Percentiles rank a stretch among this genome's conserved stretches.
Conservation (phyloP, 2,329 filamentous ascomycete genomes). For the Diaporthe velutina region DNA sequence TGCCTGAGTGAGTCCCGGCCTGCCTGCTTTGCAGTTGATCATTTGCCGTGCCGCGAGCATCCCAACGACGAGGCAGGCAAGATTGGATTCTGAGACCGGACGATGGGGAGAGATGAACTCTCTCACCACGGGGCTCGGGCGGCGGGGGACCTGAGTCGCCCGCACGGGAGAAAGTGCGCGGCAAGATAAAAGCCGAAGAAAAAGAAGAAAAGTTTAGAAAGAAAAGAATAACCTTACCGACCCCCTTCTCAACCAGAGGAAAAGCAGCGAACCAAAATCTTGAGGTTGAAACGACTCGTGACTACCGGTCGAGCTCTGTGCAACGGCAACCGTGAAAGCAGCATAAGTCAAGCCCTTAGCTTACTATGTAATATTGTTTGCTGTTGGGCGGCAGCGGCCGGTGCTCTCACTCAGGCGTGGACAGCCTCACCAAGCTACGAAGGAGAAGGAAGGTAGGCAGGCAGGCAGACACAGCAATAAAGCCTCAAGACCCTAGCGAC, state of each 20-base stretch:
- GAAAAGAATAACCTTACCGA: not conserved
- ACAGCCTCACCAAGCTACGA: not conserved
- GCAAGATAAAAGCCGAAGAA: not conserved
- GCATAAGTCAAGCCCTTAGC: too few relatives aligned
- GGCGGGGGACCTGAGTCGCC: not conserved
- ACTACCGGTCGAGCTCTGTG: not conserved
- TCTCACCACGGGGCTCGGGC: not conserved
- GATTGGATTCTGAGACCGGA: slow-evolving; percentile 20
- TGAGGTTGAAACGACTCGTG: not conserved
- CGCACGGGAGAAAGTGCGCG: not conserved
- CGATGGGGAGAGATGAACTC: slow-evolving; percentile 5
- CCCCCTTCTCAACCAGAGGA: fast-evolving
- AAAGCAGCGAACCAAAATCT: not conserved
- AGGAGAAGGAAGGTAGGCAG: too few relatives aligned
- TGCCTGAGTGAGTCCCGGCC: too few relatives aligned
- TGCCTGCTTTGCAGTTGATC: not conserved
- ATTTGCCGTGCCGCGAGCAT: not conserved
- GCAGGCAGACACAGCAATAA: not conserved
- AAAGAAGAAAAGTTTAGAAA: not conserved
- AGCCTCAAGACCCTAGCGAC: not conserved
- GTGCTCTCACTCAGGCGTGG: too few relatives aligned
- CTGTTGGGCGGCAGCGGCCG: not conserved
- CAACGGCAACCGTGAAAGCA: too few relatives aligned
- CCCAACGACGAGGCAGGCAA: not conserved
- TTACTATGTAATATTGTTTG: too few relatives aligned